phyloP scores from a whole-genome alignment of 371 early-diverging fungal species.

The Mucor racemosus region DNA sequence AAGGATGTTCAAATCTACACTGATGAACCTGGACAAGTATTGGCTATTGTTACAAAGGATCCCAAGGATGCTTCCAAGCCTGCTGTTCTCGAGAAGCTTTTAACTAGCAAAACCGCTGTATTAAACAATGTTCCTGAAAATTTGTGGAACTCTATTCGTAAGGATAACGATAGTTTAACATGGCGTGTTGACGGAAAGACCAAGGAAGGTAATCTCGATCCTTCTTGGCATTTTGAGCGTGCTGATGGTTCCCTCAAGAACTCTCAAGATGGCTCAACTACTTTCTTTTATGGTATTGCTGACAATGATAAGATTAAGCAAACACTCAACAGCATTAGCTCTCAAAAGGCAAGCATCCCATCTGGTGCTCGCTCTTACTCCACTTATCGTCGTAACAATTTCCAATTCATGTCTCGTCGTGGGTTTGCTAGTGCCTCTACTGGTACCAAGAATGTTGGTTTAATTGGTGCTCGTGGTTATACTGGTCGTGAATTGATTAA shows the following conservation, averaged over 20 bases:
- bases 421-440: constrained; percentile 55
- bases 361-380: constrained; percentile 36
- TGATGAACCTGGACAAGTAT: constrained; percentile 87
- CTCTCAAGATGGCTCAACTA: constrained; percentile 64
- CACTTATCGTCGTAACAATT: constrained; percentile 33
- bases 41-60: constrained; percentile 77
- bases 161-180: constrained; percentile 71
- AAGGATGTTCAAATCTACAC: constrained; percentile 72
- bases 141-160: constrained; percentile 80
- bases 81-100: constrained; percentile 78
- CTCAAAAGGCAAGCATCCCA: constrained; percentile 18
- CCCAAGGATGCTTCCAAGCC: constrained; percentile 55
- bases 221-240: constrained; percentile 91
- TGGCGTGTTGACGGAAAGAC: constrained; percentile 42
- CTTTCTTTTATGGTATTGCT: constrained; percentile 93
- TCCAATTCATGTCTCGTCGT: constrained; percentile 45
- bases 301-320: constrained; percentile 75
- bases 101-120: constrained; percentile 75
- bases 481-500: constrained; percentile 94
- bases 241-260: constrained; percentile 84
- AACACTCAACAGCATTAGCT: constrained; percentile 36
- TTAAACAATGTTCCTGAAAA: constrained; percentile 92
- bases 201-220: constrained; percentile 58
- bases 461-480: constrained; percentile 97
- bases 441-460: constrained; percentile 70